A percentile compares a stretch with the other conserved stretches of the same genome.
Conservation (phyloP, 2,329 filamentous ascomycete genomes). For the Fusarium fujikuroi region DNA sequence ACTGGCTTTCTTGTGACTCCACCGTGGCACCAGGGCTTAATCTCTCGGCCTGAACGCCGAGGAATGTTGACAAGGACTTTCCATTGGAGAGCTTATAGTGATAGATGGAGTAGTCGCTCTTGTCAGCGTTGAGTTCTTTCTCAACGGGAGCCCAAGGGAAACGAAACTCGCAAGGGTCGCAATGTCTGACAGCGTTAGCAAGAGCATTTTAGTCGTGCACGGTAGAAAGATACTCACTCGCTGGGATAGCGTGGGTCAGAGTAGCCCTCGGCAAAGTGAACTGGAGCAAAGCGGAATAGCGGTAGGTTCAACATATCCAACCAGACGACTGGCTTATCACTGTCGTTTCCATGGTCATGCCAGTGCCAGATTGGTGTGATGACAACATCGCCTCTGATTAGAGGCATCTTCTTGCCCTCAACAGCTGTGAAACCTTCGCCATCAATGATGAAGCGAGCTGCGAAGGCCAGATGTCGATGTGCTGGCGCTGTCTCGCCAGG, state of each 20-base stretch:
- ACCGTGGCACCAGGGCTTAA: slow-evolving; percentile 52
- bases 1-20: slow-evolving; percentile 57
- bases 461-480: slow-evolving; percentile 66
- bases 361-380: slow-evolving; percentile 69
- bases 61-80: slow-evolving; percentile 53
- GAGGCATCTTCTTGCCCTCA: slow-evolving; percentile 62
- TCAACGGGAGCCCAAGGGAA: slow-evolving; percentile 59
- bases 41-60: slow-evolving; percentile 61
- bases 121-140: slow-evolving; percentile 48
- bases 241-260: slow-evolving; percentile 60
- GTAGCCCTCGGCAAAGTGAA: slow-evolving; percentile 66
- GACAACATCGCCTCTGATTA: slow-evolving; percentile 65
- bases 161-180: slow-evolving; percentile 53
- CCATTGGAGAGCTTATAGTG: slow-evolving; percentile 51
- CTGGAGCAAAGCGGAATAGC: slow-evolving; percentile 59
- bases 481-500: slow-evolving; percentile 66
- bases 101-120: slow-evolving; percentile 45
- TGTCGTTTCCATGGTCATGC: slow-evolving; percentile 70
- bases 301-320: slow-evolving; percentile 67
- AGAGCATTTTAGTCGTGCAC: accelerated
- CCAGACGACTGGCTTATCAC: slow-evolving; percentile 65
- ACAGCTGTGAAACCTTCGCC: slow-evolving; percentile 68
- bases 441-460: slow-evolving; percentile 68
- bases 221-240: slow-evolving; percentile 39
- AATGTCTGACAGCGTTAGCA: slow-evolving; percentile 28